These are phyloP conservation scores for Acanthamoeba culbertsoni DNA, from an alignment of 208 protist genomes.

Conservation along the genomic window DNA sequence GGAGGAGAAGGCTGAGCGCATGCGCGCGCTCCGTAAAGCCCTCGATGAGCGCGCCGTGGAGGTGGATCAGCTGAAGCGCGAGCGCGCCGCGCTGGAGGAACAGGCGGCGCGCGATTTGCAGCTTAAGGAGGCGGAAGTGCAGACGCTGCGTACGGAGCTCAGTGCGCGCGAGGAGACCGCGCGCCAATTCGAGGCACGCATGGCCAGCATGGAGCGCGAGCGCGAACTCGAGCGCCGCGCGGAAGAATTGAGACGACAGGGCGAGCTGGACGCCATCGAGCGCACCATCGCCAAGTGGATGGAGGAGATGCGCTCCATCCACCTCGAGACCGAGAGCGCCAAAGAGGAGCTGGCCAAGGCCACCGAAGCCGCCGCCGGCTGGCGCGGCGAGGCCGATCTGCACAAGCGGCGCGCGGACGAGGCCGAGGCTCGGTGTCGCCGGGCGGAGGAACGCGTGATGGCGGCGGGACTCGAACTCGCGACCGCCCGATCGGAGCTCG, in stretches of 20 bases:
- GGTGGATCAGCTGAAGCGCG: neutral
- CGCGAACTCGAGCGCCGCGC: conserved; percentile 4
- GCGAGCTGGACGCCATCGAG: conserved; percentile 40
- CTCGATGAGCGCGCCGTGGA: neutral
- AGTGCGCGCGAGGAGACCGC: neutral
- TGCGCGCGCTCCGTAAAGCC: neutral
- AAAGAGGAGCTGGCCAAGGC: neutral
- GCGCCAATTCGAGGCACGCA: neutral
- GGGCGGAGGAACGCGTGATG: neutral
- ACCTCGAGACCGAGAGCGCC: conserved; percentile 8
- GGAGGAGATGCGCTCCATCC: conserved; percentile 22
- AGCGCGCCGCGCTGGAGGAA: neutral
- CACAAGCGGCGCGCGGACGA: neutral
- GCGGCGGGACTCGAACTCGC: neutral
- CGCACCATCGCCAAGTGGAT: conserved; percentile 41
- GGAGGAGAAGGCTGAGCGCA: neutral
- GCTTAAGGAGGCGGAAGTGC: neutral
- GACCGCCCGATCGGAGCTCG: neutral
- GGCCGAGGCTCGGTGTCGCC: neutral
- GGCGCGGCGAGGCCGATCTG: neutral
- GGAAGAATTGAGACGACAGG: neutral
- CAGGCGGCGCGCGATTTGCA: neutral
- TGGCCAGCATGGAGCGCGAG: neutral
- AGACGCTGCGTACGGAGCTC: neutral
- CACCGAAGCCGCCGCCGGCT: neutral